These are phyloP conservation scores for Amylocystis lapponica DNA, from an alignment of 768 basidiomycete species.

Conservation along the genomic window DNA sequence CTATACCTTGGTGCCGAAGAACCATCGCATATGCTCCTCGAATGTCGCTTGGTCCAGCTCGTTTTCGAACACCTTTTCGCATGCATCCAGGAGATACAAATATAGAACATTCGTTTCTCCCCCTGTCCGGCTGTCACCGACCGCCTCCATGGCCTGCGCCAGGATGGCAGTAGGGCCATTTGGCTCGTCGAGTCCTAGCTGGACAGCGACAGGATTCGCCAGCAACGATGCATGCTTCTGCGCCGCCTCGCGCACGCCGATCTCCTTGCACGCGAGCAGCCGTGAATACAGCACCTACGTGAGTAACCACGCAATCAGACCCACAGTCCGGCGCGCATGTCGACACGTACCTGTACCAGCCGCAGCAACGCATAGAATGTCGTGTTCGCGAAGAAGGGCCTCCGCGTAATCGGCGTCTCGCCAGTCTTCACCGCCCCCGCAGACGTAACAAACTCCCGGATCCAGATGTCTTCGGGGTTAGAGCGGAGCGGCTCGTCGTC, in stretches of 20 bases:
- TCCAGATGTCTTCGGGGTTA: slow-evolving; percentile 50
- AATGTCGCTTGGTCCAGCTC: slow-evolving; percentile 90
- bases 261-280: slow-evolving; percentile 77
- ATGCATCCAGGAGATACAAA: slow-evolving; percentile 81
- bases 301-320: slow-evolving; percentile 7
- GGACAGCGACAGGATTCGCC: slow-evolving; percentile 76
- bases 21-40: slow-evolving; percentile 94
- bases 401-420: slow-evolving; percentile 28
- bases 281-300: slow-evolving; percentile 86
- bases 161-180: slow-evolving; percentile 65
- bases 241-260: slow-evolving; percentile 64
- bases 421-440: slow-evolving; percentile 14
- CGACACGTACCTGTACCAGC: slow-evolving; percentile 68
- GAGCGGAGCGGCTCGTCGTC: slow-evolving; percentile 15
- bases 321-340: slow-evolving; percentile 2
- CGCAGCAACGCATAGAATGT: slow-evolving; percentile 89
- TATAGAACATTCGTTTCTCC: slow-evolving; percentile 69
- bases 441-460: slow-evolving; percentile 35
- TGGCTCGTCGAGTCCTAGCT: slow-evolving; percentile 82
- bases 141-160: slow-evolving; percentile 58
- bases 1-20: slow-evolving; percentile 79
- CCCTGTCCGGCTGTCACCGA: slow-evolving; percentile 42
- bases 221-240: slow-evolving; percentile 60
- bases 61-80: slow-evolving; percentile 90
- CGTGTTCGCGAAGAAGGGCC: slow-evolving; percentile 85